Conservation (phyloP, 352 stramenopile genomes). For the Phytophthora citricola region DNA sequence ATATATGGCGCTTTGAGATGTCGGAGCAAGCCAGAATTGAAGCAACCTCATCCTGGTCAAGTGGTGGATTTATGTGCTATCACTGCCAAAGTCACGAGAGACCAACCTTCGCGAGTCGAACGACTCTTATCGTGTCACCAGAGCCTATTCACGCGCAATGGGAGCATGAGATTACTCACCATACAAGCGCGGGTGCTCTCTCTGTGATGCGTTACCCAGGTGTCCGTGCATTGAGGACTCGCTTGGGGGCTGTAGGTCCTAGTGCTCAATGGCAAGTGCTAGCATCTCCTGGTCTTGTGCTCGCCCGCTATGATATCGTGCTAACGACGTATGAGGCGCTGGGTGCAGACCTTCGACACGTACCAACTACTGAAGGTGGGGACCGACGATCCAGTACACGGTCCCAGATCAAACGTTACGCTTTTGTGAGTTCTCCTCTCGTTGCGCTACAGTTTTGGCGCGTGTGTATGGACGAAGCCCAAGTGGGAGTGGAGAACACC, state of each 20-base stretch:
- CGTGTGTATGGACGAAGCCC: slow-evolving; percentile 94
- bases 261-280: slow-evolving; percentile 65
- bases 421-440: slow-evolving; percentile 89
- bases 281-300: slow-evolving; percentile 40
- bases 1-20: slow-evolving; percentile 34
- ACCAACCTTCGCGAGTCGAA: slow-evolving; percentile 55
- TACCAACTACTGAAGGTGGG: slow-evolving; percentile 44
- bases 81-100: slow-evolving; percentile 58
- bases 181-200: slow-evolving; percentile 64
- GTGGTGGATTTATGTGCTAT: slow-evolving; percentile 64
- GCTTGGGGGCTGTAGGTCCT: slow-evolving; percentile 37
- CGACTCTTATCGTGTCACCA: slow-evolving; percentile 94
- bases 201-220: slow-evolving; percentile 66
- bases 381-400: slow-evolving; percentile 66
- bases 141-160: slow-evolving; percentile 92
- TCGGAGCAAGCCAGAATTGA: background rate
- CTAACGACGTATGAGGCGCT: slow-evolving; percentile 93
- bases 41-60: slow-evolving; percentile 6
- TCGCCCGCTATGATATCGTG: slow-evolving; percentile 91
- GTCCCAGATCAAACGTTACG: slow-evolving; percentile 77
- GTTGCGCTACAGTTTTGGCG: slow-evolving; percentile 89
- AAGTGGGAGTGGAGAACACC: slow-evolving; percentile 88
- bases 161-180: slow-evolving; percentile 85
- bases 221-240: slow-evolving; percentile 52
- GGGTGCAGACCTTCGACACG: slow-evolving; percentile 81